A percentile compares a stretch with the other conserved stretches of the same genome.
phyloP scores from a whole-genome alignment of 192 early-diverging fungal genomes.

The Diversispora epigaea region DNA sequence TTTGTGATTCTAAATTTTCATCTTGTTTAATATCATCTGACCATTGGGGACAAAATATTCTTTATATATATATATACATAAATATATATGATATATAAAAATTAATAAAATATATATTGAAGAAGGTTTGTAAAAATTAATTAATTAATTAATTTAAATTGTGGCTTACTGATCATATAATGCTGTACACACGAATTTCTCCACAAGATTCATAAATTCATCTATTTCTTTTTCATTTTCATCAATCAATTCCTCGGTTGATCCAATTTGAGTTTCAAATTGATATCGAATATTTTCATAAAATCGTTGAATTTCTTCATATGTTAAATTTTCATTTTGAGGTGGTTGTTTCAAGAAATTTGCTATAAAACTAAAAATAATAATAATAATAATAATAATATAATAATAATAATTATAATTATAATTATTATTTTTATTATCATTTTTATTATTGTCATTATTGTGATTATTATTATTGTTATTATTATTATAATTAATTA shows the following conservation, averaged over 20 bases:
- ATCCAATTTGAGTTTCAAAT: background rate
- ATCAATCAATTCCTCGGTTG: background rate
- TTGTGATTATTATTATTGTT: too few relatives aligned
- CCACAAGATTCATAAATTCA: slow-evolving; percentile 33
- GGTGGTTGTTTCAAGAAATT: background rate
- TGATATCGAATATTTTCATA: background rate
- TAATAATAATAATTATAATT: background rate
- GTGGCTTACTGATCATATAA: slow-evolving; percentile 42
- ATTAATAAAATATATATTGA: too few relatives aligned
- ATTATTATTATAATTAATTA: too few relatives aligned
- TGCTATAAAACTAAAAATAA: slow-evolving; percentile 5
- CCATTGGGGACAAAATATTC: slow-evolving; percentile 37
- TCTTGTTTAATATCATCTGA: slow-evolving; percentile 55
- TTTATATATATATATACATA: slow-evolving; percentile 1
- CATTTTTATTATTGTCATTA: too few relatives aligned
- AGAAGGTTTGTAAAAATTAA: too few relatives aligned
- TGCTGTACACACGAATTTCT: slow-evolving; percentile 39
- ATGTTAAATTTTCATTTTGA: background rate
- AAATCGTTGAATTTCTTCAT: slow-evolving; percentile 20
- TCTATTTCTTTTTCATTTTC: slow-evolving; percentile 22
- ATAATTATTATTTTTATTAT: too few relatives aligned
- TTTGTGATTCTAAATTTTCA: slow-evolving; percentile 57
- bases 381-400: background rate
- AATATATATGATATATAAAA: background rate
- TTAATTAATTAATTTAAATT: background rate